A percentile compares a stretch with the other conserved stretches of the same genome.
phyloP scores from a whole-genome alignment of 768 basidiomycete species.

The Paxillus rubicundulus region DNA sequence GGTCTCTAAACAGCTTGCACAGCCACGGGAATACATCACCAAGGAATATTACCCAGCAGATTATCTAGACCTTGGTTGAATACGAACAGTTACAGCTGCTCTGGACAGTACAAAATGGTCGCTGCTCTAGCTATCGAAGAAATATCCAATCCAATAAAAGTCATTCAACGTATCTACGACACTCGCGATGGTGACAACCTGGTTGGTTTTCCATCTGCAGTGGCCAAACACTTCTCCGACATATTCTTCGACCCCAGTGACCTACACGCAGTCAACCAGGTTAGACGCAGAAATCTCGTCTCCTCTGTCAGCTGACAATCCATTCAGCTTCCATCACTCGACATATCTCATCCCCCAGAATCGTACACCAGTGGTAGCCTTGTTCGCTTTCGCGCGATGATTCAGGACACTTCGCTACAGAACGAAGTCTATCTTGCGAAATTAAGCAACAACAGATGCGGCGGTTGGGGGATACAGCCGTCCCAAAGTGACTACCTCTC shows the following conservation, averaged over 20 bases:
- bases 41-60: too few relatives aligned
- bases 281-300: conserved; percentile 11
- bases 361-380: conserved; percentile 51
- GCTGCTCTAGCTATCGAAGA: conserved; percentile 48
- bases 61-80: too few relatives aligned
- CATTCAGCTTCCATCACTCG: conserved; percentile 57
- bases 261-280: conserved; percentile 23
- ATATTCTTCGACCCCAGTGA: conserved; percentile 40
- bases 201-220: conserved; percentile 38
- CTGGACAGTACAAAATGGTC: conserved; percentile 42
- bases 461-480: conserved; percentile 73
- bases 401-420: conserved; percentile 77
- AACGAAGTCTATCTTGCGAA: conserved; percentile 69
- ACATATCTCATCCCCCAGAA: conserved; percentile 46
- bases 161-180: conserved; percentile 49
- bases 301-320: neutral
- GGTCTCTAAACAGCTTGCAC: conserved; percentile 2
- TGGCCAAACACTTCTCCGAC: conserved; percentile 45
- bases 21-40: conserved; percentile 2
- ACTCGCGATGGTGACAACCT: conserved; percentile 16
- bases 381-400: conserved; percentile 73
- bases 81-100: neutral
- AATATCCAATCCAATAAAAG: conserved; percentile 45
- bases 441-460: conserved; percentile 42
- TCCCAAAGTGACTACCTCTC: conserved; percentile 14